Base-by-base conservation (phyloP, 2,329 filamentous ascomycete genomes). In the Pseudocercospora pini-densiflorae region DNA sequence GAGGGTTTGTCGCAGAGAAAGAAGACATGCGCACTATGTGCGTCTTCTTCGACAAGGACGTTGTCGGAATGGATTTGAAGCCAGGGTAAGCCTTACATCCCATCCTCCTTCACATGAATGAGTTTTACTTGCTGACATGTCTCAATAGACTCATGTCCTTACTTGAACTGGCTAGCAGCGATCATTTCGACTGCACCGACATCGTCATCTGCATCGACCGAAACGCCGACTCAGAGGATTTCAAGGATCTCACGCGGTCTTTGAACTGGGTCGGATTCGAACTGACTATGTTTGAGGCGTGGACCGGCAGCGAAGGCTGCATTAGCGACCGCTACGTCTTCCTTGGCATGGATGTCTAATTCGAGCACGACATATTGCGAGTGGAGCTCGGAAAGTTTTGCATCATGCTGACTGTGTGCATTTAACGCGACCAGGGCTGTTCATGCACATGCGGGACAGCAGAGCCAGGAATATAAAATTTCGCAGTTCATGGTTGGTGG, bases 221-320 rank as follows among this genome's bases (percentile, higher is more conserved):
- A 70, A 83, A 84, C 54, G 87, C 90, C 69, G 87, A 90, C 68
- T 85, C 87, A 45, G 80, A 85, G 27, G 81, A 86, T 66, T 88
- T 87, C 65, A 87, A 90, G 72, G 84, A 89, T 65, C 83, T 94
- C 72, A 88, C 91, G 75, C 92, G 91, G 79, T 94, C 93, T 75
- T 86, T 97, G 60, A 92, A 93, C 78, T 97, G 94, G 94, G 94
- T 96, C 70, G 94, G 94, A 63, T 97, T 97, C 77, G 91, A 92
- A 76, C 86, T 94, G 71, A 89, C 88, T 59, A 94, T 92, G 24
- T 84, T 97, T 51, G 90, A 93, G 72, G 86, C 88, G 72, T 97
- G 93, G 90, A 83, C 84, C 45, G 77, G 78, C 57, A 81, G 80
- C 55, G 87, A 91, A 69, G 85, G 90, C 61, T 74, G 74, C 66